Evolutionary conservation across 2,329 filamentous ascomycete genomes (phyloP), one percentile per base, ranked within the genome.

Genomic region (Fusarium sp.): DNA sequence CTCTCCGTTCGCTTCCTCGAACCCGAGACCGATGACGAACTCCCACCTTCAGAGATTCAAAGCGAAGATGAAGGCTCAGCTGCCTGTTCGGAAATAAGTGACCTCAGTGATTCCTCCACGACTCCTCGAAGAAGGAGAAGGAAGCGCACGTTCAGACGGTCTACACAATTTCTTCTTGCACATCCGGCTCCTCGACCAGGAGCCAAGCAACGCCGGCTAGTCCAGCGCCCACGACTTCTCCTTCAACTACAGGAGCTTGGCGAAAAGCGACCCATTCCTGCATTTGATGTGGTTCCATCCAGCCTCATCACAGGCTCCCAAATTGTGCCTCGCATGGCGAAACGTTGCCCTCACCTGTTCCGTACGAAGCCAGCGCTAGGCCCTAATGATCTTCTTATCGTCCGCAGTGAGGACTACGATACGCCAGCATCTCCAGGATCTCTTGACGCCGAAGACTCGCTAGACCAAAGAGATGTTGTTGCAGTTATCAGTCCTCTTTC

Each of bases 251-350:
- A 94, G 73, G 84, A 87, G 58, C 76, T 93, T n/a, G 79, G 83
- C 40, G 84, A 87, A 63, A 82, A 82, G 17, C 86, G 91, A 24
- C 90, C 90, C 0, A 83, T 84, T 51, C 92, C 92, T 1, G 86
- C 87, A 6, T 88, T 92, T 67, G 92, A 95, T 70, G 87, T 93
- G n/a, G 85, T 93, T 41, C 90, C 91, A 1, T 88, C 89, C 3
- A 87, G 86, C n/a, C 81, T 86, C 15, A 81, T 90, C 40, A 80
- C 84, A 45, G 79, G 85, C 62, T 80, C 84, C 52, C 82, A 84
- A 67, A 88, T 87, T 58, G 83, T 89, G 22, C 85, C 89, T 7
- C 83, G 84, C 19, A 78, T 92, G 24, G 82, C 85, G 4, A 86
- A 87, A 72, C 84, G 84, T 8, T 90, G 90, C 65, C 88, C 90